These are phyloP conservation scores for Pelargonium myrrhifolium DNA, from an alignment of 441 rosid species.

Conservation along the genomic window DNA sequence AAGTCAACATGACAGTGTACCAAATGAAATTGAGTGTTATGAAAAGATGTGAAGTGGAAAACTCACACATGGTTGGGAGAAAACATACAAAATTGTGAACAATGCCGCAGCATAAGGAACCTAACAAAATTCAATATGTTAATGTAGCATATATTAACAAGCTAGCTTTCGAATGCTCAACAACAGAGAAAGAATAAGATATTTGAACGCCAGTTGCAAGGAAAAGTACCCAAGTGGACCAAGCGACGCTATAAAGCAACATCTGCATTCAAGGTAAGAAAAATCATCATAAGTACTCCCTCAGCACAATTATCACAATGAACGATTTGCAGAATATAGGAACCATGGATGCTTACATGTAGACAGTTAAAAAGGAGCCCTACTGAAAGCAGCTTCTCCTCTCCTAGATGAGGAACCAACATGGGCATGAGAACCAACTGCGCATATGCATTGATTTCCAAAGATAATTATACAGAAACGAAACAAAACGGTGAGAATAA, in stretches of 20 bases:
- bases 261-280: conserved; percentile 39
- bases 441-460: conserved; percentile 16
- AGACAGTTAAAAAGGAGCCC: conserved; percentile 63
- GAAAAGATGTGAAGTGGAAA: conserved; percentile 9
- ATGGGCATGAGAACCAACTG: conserved; percentile 79
- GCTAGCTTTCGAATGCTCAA: no score
- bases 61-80: conserved; percentile 76
- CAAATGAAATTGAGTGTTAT: background rate
- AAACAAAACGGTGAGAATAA: background rate
- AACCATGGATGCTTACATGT: conserved; percentile 42
- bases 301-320: background rate
- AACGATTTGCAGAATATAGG: background rate
- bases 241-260: conserved; percentile 65
- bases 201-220: conserved; percentile 5
- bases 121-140: conserved; percentile 31
- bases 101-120: conserved; percentile 76
- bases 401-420: conserved; percentile 61
- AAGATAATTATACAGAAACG: background rate
- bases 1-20: background rate
- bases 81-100: conserved; percentile 50
- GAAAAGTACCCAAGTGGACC: conserved; percentile 69
- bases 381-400: conserved; percentile 60
- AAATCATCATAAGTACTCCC: background rate
- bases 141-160: no score
- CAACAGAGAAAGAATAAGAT: conserved; percentile 11